Percentiles rank a stretch among this genome's conserved stretches.
Evolutionary conservation across 768 basidiomycete genomes (phyloP).

Genomic region (Trametes punicea): DNA sequence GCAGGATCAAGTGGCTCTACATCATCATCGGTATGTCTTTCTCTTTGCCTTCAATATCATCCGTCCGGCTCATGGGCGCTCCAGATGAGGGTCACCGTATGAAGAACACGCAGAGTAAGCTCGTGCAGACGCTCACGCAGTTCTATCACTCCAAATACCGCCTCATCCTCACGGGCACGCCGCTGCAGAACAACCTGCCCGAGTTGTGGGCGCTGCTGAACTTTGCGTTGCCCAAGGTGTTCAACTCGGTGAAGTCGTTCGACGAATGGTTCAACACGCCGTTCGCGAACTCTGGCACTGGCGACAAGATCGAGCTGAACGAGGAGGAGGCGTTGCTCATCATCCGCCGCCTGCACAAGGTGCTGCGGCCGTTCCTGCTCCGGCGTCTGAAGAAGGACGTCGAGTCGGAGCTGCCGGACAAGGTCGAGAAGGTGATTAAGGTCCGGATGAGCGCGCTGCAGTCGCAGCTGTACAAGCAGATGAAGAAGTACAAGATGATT

Average conservation of each 20-base stretch:
- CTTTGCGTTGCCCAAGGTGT: conserved; percentile 91
- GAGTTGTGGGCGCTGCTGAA: conserved; percentile 95
- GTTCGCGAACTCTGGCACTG: conserved; percentile 96
- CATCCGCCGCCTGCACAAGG: conserved; percentile 94
- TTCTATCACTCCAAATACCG: conserved; percentile 92
- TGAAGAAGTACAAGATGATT: conserved; percentile 98
- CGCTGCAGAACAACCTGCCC: conserved; percentile 94
- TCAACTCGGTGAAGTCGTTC: conserved; percentile 98
- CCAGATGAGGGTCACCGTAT: conserved; percentile 94
- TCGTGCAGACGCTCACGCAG: conserved; percentile 84
- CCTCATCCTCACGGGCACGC: conserved; percentile 93
- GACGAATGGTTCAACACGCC: conserved; percentile 99
- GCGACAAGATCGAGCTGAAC: conserved; percentile 97
- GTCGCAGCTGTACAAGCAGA: conserved; percentile 90
- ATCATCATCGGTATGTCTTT: conserved; percentile 83
- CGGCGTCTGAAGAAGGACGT: conserved; percentile 95
- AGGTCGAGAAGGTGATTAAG: conserved; percentile 98
- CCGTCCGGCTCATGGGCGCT: conserved; percentile 1
- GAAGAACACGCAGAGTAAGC: conserved; percentile 93
- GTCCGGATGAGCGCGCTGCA: conserved; percentile 92
- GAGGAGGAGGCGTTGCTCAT: conserved; percentile 99
- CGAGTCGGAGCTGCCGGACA: conserved; percentile 92
- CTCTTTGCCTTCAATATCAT: background rate
- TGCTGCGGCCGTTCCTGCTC: conserved; percentile 90
- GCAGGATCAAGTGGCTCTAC: conserved; percentile 93